Percentiles rank a stretch among this genome's conserved stretches.
phyloP scores from a whole-genome alignment of 305 asterid genomes.

The Fraxinus dipetala region DNA sequence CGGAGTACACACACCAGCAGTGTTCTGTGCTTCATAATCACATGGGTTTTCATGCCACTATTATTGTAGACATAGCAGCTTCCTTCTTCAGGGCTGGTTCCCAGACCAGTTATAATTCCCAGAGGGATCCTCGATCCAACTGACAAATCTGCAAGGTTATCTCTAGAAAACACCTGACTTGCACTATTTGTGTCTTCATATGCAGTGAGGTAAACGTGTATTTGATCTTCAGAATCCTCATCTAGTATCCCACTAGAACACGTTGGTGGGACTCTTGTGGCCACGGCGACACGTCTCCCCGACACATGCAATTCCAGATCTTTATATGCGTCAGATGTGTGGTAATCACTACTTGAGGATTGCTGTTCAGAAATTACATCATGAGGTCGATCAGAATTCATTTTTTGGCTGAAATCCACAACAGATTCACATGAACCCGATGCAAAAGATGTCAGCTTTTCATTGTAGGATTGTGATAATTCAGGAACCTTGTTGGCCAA shows the following conservation, averaged over 20 bases:
- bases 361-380: conserved; percentile 30
- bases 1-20: conserved; percentile 54
- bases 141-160: conserved; percentile 25
- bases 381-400: conserved; percentile 30
- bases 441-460: conserved; percentile 39
- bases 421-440: conserved; percentile 25
- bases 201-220: conserved; percentile 57
- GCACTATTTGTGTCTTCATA: conserved; percentile 24
- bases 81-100: conserved; percentile 86
- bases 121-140: conserved; percentile 47
- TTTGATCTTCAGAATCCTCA: conserved; percentile 55
- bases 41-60: conserved; percentile 67
- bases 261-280: conserved; percentile 63
- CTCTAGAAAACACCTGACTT: conserved; percentile 25
- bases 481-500: conserved; percentile 46
- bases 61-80: conserved; percentile 60
- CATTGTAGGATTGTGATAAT: conserved; percentile 39
- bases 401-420: conserved; percentile 22
- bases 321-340: conserved; percentile 57
- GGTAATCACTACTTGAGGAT: conserved; percentile 26
- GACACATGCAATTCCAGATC: conserved; percentile 66
- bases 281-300: conserved; percentile 77
- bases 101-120: conserved; percentile 74
- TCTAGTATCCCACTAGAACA: conserved; percentile 27
- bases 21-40: conserved; percentile 84